Conservation (phyloP, 1,284 basidiomycete species). For the Trichosporon asahii region DNA sequence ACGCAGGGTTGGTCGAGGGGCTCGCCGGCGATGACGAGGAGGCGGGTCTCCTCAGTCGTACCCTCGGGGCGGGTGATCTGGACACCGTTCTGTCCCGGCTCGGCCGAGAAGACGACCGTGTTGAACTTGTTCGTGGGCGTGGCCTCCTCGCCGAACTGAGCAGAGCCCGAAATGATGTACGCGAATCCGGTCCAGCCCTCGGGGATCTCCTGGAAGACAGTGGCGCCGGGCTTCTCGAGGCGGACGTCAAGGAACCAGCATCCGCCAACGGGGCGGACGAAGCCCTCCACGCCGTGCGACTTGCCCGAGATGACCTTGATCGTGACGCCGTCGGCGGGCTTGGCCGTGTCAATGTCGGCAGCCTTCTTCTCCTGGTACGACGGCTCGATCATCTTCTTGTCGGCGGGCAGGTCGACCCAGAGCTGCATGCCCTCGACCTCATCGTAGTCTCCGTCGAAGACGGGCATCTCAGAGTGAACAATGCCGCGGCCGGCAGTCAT, state of each 20-base stretch:
- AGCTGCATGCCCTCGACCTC: conserved; percentile 70
- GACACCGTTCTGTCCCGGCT: conserved; percentile 44
- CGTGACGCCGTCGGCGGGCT: conserved; percentile 67
- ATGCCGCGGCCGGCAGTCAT: conserved; percentile 73
- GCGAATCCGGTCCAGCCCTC: conserved; percentile 76
- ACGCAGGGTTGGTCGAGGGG: conserved; percentile 84
- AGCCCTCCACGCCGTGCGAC: conserved; percentile 76
- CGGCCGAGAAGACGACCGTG: conserved; percentile 61
- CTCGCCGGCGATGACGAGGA: conserved; percentile 78
- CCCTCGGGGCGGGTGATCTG: conserved; percentile 53
- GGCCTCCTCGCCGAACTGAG: conserved; percentile 58
- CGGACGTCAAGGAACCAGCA: conserved; percentile 88
- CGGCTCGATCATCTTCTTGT: conserved; percentile 73
- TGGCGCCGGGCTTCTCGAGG: conserved; percentile 63
- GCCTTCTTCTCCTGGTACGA: conserved; percentile 56
- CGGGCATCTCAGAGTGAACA: conserved; percentile 85
- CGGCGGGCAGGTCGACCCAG: conserved; percentile 87
- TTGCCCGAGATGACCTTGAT: conserved; percentile 86
- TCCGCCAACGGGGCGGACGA: conserved; percentile 82
- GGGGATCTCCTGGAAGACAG: conserved; percentile 81
- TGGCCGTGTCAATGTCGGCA: conserved; percentile 57
- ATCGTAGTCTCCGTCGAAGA: conserved; percentile 62
- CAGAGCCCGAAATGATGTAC: conserved; percentile 64
- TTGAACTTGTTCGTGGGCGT: conserved; percentile 62
- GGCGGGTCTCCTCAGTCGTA: conserved; percentile 62